Evolutionary conservation across 2,329 filamentous ascomycete species (phyloP).

Genomic region (Incumbomyces delicatus): DNA sequence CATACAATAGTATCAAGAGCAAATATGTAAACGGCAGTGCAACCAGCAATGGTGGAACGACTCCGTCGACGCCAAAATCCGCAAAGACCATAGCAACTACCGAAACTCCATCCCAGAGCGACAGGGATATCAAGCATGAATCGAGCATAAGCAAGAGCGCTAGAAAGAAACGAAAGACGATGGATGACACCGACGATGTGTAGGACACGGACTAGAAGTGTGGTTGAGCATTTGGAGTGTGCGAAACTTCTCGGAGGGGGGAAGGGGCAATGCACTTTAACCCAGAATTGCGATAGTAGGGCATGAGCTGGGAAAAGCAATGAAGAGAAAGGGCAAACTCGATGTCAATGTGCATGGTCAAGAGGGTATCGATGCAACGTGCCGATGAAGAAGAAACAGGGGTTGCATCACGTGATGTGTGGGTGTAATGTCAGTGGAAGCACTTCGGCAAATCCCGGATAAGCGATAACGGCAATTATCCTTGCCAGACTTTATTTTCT

Average conservation of each 20-base stretch:
- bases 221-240: neutral
- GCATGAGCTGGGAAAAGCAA: too few relatives aligned
- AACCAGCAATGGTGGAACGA: neutral
- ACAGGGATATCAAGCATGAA: neutral
- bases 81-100: neutral
- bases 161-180: neutral
- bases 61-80: neutral
- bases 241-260: too few relatives aligned
- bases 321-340: too few relatives aligned
- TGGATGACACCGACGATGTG: neutral
- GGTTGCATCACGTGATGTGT: too few relatives aligned
- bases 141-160: conserved; percentile 3
- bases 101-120: neutral
- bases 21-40: neutral
- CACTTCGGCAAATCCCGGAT: too few relatives aligned
- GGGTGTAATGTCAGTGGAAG: neutral
- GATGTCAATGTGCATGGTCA: too few relatives aligned
- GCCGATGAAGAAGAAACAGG: too few relatives aligned
- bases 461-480: too few relatives aligned
- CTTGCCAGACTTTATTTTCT: too few relatives aligned
- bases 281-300: too few relatives aligned
- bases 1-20: neutral
- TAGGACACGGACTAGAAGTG: neutral
- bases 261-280: too few relatives aligned
- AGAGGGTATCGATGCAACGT: too few relatives aligned